phyloP scores from a whole-genome alignment of 805 yeast genomes.

The Saccharomyces eubayanus region DNA sequence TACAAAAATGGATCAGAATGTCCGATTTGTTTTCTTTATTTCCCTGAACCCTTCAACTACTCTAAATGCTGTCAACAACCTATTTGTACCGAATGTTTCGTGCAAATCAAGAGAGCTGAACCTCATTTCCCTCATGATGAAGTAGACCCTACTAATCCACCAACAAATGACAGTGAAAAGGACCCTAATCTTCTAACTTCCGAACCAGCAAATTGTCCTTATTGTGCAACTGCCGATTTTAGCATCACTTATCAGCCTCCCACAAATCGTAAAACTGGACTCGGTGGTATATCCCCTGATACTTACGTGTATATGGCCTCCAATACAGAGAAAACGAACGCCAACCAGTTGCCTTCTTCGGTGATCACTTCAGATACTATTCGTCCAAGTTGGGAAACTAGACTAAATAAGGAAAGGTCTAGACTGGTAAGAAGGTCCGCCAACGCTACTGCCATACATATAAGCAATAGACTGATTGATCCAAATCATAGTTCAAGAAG shows the following conservation, averaged over 20 bases:
- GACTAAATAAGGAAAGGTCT: constrained; percentile 61
- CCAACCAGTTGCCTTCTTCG: constrained; percentile 34
- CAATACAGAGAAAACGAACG: not conserved
- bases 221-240: constrained; percentile 80
- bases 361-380: constrained; percentile 70
- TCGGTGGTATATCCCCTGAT: constrained; percentile 47
- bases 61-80: constrained; percentile 90
- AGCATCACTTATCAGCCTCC: constrained; percentile 78
- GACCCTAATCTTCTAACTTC: constrained; percentile 63
- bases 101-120: constrained; percentile 68
- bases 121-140: constrained; percentile 91
- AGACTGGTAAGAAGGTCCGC: constrained; percentile 82
- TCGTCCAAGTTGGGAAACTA: constrained; percentile 88
- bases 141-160: constrained; percentile 22
- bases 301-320: constrained; percentile 23
- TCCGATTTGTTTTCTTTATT: constrained; percentile 82
- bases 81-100: constrained; percentile 94
- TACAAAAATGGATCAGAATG: constrained; percentile 74
- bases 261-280: constrained; percentile 43
- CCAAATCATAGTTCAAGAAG: constrained; percentile 20
- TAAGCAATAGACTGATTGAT: constrained; percentile 61
- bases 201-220: constrained; percentile 88
- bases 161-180: constrained; percentile 24
- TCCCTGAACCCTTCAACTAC: constrained; percentile 55
- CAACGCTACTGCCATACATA: constrained; percentile 89